Conservation (phyloP, 2,329 filamentous ascomycete genomes). For the Zymoseptoria brevis region DNA sequence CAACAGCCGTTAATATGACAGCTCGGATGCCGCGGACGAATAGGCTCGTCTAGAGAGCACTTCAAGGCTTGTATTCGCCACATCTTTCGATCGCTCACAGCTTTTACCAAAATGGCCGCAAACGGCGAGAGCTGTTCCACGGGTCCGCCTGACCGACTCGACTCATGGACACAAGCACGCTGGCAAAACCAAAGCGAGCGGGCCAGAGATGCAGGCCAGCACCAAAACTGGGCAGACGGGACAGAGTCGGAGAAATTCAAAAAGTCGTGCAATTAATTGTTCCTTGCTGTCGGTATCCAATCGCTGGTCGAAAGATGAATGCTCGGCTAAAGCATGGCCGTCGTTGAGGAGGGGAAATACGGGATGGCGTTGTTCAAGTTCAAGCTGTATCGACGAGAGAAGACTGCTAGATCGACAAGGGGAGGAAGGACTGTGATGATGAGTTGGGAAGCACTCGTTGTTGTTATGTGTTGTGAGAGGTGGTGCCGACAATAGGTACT, state of each 20-base stretch:
- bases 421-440: neutral
- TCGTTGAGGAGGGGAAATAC: neutral
- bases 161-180: neutral
- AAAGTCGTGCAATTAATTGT: slow-evolving; percentile 1
- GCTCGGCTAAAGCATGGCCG: neutral
- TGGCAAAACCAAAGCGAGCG: neutral
- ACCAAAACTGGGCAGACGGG: neutral
- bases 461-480: neutral
- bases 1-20: neutral
- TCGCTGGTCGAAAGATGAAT: slow-evolving; percentile 3
- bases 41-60: neutral
- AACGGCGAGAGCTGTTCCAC: neutral
- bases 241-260: neutral
- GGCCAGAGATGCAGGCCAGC: neutral
- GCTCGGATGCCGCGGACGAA: neutral
- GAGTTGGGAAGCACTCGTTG: neutral
- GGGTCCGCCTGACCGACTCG: neutral
- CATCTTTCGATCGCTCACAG: neutral
- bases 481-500: neutral
- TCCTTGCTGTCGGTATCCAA: slow-evolving; percentile 16
- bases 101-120: neutral
- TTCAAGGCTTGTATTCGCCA: neutral
- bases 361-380: neutral
- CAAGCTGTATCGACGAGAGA: neutral
- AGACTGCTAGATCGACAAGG: neutral